Evolutionary conservation across 306 rosid species (phyloP), one percentile per base, ranked within the genome.

Genomic region (Oemleria cerasiformis): DNA sequence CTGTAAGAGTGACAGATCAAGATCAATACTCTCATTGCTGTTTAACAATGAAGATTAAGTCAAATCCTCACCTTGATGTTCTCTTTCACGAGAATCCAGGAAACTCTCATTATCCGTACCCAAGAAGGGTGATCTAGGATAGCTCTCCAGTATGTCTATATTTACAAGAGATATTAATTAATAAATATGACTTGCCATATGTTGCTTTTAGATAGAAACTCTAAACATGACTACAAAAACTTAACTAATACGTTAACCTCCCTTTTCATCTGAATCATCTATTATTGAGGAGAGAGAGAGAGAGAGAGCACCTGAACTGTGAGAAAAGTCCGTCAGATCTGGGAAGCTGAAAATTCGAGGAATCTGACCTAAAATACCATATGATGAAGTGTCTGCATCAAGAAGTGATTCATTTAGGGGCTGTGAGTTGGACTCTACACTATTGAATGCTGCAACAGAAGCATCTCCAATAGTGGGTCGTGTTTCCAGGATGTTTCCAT

Each of bases 71-170:
- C 97, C 96, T 73, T 88, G 89, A 85, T 70, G 92, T 58, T 88
- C 98, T 79, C 88, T 85, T 47, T 88, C 88, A 47, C 77, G 68
- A 48, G 84, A 71, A 61, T 86, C 91, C 25, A 88, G 84, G 68
- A 87, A 84, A 81, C 82, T 81, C 40, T 86, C 91, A 66, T 84
- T 58, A 71, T 87, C 96, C 66, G 94, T 77, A 20, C 70, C 88
- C 47, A 88, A 81, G 80, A 87, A 89, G 42, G 98, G 91, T 45
- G 92, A 85, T 75, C 92, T 72, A 65, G 88, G 77, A 67, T 91
- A 93, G 86, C 79, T 85, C 84, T 91, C 98, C 79, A 91, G 71
- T 80, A 91, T 91, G 77, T 88, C 98, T 93, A 86, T 72, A 77
- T 65, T 60, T 44, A 69, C 53, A 78, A 54, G 61, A 59, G 40